phyloP scores from a whole-genome alignment of 1,284 basidiomycete species.

The Pseudozyma sp. region DNA sequence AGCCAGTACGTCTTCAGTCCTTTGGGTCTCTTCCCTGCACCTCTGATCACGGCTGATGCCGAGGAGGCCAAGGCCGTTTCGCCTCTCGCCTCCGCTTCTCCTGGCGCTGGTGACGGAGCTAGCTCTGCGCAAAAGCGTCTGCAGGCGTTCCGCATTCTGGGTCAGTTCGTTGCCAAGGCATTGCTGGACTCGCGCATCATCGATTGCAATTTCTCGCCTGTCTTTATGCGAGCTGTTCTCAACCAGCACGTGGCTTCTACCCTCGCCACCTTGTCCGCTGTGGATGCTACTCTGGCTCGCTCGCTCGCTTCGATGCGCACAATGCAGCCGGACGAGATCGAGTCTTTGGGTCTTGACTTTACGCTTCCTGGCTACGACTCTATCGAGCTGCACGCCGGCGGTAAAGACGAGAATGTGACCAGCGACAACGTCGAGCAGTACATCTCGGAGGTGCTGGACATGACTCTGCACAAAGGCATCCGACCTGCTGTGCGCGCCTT shows the following conservation, averaged over 20 bases:
- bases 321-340: slow-evolving; percentile 76
- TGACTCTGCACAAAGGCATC: slow-evolving; percentile 67
- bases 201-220: slow-evolving; percentile 90
- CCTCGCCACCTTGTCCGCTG: slow-evolving; percentile 78
- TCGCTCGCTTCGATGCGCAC: slow-evolving; percentile 82
- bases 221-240: slow-evolving; percentile 88
- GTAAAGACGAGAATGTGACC: slow-evolving; percentile 82
- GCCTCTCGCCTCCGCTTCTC: background rate
- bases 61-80: slow-evolving; percentile 6
- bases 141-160: slow-evolving; percentile 87
- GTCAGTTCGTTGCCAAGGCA: slow-evolving; percentile 97
- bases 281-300: slow-evolving; percentile 85
- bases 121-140: slow-evolving; percentile 69
- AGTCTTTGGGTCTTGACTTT: slow-evolving; percentile 92
- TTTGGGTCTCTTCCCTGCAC: slow-evolving; percentile 87
- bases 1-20: slow-evolving; percentile 73
- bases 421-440: slow-evolving; percentile 89
- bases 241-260: slow-evolving; percentile 85
- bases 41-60: slow-evolving; percentile 66
- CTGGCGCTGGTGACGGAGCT: background rate
- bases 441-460: slow-evolving; percentile 74
- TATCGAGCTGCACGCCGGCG: slow-evolving; percentile 87
- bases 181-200: slow-evolving; percentile 97
- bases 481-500: slow-evolving; percentile 64
- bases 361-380: slow-evolving; percentile 90